These are phyloP conservation scores for Pichia norvegensis DNA, from an alignment of 1,139 yeast genomes.

Conservation along the genomic window DNA sequence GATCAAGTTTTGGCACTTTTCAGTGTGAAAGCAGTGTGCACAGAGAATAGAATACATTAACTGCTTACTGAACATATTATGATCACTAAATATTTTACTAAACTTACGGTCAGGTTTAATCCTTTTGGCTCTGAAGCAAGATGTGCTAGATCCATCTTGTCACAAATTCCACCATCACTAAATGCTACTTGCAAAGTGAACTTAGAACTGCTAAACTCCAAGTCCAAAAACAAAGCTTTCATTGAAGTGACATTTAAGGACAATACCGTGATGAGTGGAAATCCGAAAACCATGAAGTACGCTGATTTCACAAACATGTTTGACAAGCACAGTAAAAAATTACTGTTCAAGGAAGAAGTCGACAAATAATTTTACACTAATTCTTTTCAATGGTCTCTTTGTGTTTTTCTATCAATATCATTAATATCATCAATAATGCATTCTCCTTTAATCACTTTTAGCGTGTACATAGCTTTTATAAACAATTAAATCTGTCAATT, in stretches of 20 bases:
- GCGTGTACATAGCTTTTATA: neutral
- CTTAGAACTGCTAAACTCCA: conserved; percentile 43
- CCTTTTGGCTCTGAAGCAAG: conserved; percentile 73
- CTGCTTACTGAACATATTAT: conserved; percentile 37
- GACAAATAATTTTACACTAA: conserved; percentile 26
- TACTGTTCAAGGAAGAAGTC: conserved; percentile 61
- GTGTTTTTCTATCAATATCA: no score
- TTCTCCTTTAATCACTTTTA: neutral
- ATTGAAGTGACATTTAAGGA: conserved; percentile 78
- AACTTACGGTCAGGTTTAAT: conserved; percentile 69
- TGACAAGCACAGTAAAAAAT: conserved; percentile 63
- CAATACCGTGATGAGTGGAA: conserved; percentile 59
- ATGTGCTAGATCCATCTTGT: conserved; percentile 70
- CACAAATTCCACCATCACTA: conserved; percentile 69
- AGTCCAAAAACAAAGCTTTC: conserved; percentile 43
- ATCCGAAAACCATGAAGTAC: conserved; percentile 50
- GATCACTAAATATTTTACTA: conserved; percentile 81
- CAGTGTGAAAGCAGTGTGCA: no score
- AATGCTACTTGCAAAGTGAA: conserved; percentile 46
- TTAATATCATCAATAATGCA: neutral
- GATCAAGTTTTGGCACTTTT: no score
- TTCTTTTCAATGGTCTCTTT: neutral
- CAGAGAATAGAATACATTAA: no score
- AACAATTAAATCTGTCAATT: neutral
- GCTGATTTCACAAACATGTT: conserved; percentile 50